Evolutionary conservation across 2,329 filamentous ascomycete genomes (phyloP).

Genomic region (Penicillium sclerotigenum): DNA sequence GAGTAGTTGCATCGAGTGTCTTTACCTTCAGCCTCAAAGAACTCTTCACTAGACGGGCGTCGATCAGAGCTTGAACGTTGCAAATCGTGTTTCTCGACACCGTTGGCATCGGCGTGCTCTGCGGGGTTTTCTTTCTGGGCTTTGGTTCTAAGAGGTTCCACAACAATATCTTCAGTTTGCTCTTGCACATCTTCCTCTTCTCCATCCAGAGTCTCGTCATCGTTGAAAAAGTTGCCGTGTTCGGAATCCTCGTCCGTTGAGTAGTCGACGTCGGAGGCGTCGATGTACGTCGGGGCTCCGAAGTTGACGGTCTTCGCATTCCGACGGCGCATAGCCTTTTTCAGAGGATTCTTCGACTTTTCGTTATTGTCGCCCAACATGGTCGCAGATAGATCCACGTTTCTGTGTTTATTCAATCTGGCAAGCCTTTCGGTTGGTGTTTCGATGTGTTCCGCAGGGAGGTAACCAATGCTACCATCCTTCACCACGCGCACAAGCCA

Average conservation of each 20-base stretch:
- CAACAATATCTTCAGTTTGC: slow-evolving; percentile 39
- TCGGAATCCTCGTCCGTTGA: slow-evolving; percentile 72
- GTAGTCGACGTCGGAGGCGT: slow-evolving; percentile 83
- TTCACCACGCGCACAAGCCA: slow-evolving; percentile 97
- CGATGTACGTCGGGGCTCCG: slow-evolving; percentile 77
- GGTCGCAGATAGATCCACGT: slow-evolving; percentile 77
- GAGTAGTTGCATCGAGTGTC: neutral
- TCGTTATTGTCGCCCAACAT: slow-evolving; percentile 72
- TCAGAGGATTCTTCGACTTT: slow-evolving; percentile 78
- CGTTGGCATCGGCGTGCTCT: slow-evolving; percentile 24
- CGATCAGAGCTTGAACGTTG: slow-evolving; percentile 37
- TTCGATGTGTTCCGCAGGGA: slow-evolving; percentile 97
- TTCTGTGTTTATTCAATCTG: slow-evolving; percentile 93
- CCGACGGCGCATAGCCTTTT: slow-evolving; percentile 75
- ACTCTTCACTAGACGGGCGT: slow-evolving; percentile 63
- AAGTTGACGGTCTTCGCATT: slow-evolving; percentile 87
- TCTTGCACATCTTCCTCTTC: slow-evolving; percentile 34
- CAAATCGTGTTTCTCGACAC: slow-evolving; percentile 23
- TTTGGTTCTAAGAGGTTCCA: slow-evolving; percentile 47
- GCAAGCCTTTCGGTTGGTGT: slow-evolving; percentile 93
- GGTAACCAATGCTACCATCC: slow-evolving; percentile 91
- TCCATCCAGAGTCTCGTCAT: slow-evolving; percentile 47
- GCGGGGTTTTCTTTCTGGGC: slow-evolving; percentile 35
- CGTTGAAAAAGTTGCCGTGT: slow-evolving; percentile 45
- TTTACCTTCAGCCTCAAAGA: slow-evolving; percentile 51